phyloP scores from a whole-genome alignment of 495 filamentous ascomycete species.

The Annulohypoxylon stygium region DNA sequence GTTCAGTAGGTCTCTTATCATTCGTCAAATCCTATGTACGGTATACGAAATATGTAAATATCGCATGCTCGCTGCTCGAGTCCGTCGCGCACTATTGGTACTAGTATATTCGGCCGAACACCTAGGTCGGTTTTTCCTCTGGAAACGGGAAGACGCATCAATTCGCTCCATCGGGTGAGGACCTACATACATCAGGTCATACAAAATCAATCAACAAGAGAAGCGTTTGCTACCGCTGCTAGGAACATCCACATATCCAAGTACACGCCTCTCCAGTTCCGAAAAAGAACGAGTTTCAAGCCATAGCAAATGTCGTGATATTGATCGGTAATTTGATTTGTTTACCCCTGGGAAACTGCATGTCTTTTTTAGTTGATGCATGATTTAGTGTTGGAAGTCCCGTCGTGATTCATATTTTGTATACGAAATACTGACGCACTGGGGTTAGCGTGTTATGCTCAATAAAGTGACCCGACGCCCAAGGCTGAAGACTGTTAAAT shows the following conservation, averaged over 20 bases:
- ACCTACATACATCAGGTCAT: slow-evolving; percentile 4
- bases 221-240: not conserved
- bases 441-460: slow-evolving; percentile 23
- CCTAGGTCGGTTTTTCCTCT: slow-evolving; percentile 17
- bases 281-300: not conserved
- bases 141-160: slow-evolving; percentile 8
- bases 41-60: not conserved
- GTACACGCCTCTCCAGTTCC: not conserved
- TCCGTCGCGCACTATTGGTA: slow-evolving; percentile 34
- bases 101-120: slow-evolving; percentile 31
- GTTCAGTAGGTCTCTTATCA: slow-evolving; percentile 1
- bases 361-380: slow-evolving; percentile 31
- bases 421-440: slow-evolving; percentile 25
- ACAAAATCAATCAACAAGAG: slow-evolving; percentile 13
- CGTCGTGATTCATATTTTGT: slow-evolving; percentile 30
- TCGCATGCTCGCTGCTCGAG: slow-evolving; percentile 16
- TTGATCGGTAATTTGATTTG: slow-evolving; percentile 19
- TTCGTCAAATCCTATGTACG: slow-evolving; percentile 24
- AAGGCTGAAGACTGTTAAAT: slow-evolving; percentile 29
- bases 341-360: slow-evolving; percentile 37
- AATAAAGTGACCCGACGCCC: slow-evolving; percentile 29
- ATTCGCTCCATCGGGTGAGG: slow-evolving; percentile 15
- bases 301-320: slow-evolving; percentile 8
- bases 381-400: slow-evolving; percentile 21
- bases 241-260: not conserved